phyloP scores from a whole-genome alignment of 768 basidiomycete genomes.

The Tricholoma furcatifolium region DNA sequence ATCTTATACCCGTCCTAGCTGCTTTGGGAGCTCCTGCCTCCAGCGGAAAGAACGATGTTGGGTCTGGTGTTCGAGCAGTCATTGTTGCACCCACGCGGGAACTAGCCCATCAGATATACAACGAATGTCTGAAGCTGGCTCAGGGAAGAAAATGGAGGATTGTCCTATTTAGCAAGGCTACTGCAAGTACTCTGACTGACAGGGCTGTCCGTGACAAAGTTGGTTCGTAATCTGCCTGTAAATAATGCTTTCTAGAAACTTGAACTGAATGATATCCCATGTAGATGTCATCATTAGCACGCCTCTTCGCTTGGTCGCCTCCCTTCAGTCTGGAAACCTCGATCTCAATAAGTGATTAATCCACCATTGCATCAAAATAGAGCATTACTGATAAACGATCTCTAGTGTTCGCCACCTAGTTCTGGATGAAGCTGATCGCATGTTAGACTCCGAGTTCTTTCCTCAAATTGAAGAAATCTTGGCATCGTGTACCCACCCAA shows the following conservation, averaged over 20 bases:
- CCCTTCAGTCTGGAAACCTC: constrained; percentile 66
- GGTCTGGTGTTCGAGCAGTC: constrained; percentile 70
- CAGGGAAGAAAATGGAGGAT: constrained; percentile 82
- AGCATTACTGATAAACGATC: not conserved
- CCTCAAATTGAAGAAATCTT: constrained; percentile 87
- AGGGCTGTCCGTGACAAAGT: constrained; percentile 74
- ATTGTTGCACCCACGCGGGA: constrained; percentile 92
- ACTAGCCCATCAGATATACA: constrained; percentile 92
- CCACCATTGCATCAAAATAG: not conserved
- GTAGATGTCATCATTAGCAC: constrained; percentile 91
- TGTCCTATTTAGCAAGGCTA: constrained; percentile 85
- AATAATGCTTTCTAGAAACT: too few relatives aligned
- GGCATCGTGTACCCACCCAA: constrained; percentile 65
- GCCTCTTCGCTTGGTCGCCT: constrained; percentile 82
- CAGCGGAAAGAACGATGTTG: constrained; percentile 40
- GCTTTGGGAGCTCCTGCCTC: constrained; percentile 54
- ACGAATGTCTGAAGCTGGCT: constrained; percentile 82
- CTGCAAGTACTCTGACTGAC: constrained; percentile 76
- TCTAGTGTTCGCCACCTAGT: constrained; percentile 81
- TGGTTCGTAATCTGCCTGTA: constrained; percentile 43
- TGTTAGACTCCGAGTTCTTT: constrained; percentile 88
- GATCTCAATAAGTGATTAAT: constrained; percentile 68
- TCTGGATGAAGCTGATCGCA: constrained; percentile 89
- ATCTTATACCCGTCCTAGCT: constrained; percentile 80
- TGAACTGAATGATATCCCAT: not conserved